Base-by-base conservation (phyloP, 2,329 filamentous ascomycete species). In the Neofusicoccum cordaticola region DNA sequence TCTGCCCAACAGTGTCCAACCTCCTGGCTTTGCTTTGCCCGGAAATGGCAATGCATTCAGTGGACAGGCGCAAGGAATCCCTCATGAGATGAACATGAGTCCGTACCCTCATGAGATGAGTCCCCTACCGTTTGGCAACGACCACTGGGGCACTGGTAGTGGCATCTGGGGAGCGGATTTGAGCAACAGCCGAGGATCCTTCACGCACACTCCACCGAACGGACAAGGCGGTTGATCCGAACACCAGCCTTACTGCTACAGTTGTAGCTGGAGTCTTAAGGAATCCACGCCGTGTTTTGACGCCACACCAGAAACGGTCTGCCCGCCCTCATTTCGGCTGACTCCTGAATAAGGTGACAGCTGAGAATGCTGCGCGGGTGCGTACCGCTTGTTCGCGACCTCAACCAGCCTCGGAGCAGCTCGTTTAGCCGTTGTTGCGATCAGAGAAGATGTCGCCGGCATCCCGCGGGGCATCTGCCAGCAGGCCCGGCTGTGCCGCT, bases 71-170 rank as follows among this genome's bases (percentile, higher is more conserved):
- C 67, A 68, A 13, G 69, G 67, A 41, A 63, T 67, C 27, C 58
- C 64, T 2, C 66, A 69, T 44, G 72, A 73, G 31, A 48, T 79
- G 69, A 73, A 31, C 37, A 31, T 56, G 37, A 80, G 77, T 65
- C 78, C 79, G 11, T 63, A 42, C 22, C 52, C 52, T 15, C 35
- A 58, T 15, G 53, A 58, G 15, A 44, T 22, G 31, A 80, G 77
- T 65, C 78, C 79, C 8, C 62, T 81, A 37, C 70, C 81, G 5
- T 82, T 80, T 66, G 77, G 62, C 17, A 70, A 70, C 19, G 76
- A 77, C 65, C 74, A 75, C 2, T 81, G 76, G 76, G 75, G 74
- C 53, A 69, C 70, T 45, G 61, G 52, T 11, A 71, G 71, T 34
- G 76, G 76, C 65, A 74, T 76, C 4, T 81, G 76, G 76, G 74